Base-by-base conservation (phyloP, 139 green algal genomes). In the Dunaliella primolecta region DNA sequence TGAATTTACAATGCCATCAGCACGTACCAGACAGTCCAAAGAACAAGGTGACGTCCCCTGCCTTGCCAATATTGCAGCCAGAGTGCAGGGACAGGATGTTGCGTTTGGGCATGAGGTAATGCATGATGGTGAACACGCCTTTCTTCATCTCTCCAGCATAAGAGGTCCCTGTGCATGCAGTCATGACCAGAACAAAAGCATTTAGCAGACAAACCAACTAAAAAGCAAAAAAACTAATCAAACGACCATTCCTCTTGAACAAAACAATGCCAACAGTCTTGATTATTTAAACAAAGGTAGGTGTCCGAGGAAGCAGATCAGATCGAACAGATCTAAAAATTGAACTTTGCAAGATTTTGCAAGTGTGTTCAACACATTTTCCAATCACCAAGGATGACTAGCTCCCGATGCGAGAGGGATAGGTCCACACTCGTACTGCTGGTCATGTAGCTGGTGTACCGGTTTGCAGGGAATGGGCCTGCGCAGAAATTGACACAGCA, bases 121-220 rank as follows among this genome's bases (percentile, higher is more conserved):
- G 92, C 92, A 99, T 97, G 25, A 96, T 38, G 76, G 82, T 86
- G 86, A 89, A 89, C 29, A 89, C 86, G 36, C 86, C 85, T 91
- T 98, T 98, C 91, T 98, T 98, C 95, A 98, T 98, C 90, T 98
- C 95, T 1, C 96, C 96, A 11, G 96, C 96, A 83, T 98, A 99
- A 89, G 97, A 90, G 0, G 95, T 98, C 32, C 97, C 95, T 86
- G 96, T 74, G 81, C 21, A 11, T 78, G 71, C 21, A 27, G 11
- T 7, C 3, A 21, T 36, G 29, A 32, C 11, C 20, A 74, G 56
- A 20, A 32, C 11, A 11, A 84, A 46, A 36, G 34, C 11, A 30
- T 75, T 46, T 36, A 27, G 38, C 15, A 30, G n/a, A 35, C 24
- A 70, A 15, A n/a, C n/a, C n/a, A n/a, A n/a, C n/a, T n/a, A n/a